Conservation (phyloP, 257 asterid genomes). For the Haberlea rhodopensis region DNA sequence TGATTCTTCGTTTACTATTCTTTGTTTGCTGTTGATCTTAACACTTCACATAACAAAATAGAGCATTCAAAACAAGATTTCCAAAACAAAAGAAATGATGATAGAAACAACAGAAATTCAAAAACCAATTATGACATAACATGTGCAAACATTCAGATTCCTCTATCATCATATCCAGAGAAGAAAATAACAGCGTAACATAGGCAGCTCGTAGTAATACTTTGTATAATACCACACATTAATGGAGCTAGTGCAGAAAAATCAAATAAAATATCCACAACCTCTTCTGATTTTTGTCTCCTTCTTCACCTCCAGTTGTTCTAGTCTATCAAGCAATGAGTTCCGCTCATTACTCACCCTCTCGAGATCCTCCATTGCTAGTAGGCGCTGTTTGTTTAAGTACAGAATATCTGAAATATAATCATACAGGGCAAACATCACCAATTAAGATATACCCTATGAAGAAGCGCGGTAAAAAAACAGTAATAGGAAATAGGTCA, state of each 20-base stretch:
- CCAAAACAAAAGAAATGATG: neutral
- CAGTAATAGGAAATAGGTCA: slow-evolving; percentile 14
- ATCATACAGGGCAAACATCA: slow-evolving; percentile 24
- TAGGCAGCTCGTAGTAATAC: neutral
- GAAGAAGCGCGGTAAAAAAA: slow-evolving; percentile 11
- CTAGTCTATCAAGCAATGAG: slow-evolving; percentile 47
- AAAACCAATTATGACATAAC: neutral
- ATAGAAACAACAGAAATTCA: neutral
- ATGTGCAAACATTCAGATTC: neutral
- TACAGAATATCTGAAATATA: slow-evolving; percentile 59
- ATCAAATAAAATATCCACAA: slow-evolving; percentile 26
- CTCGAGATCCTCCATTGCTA: slow-evolving; percentile 69
- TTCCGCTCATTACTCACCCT: slow-evolving; percentile 52
- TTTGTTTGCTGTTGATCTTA: too few species aligned
- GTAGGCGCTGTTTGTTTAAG: slow-evolving; percentile 68
- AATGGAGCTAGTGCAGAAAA: slow-evolving; percentile 16
- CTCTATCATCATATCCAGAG: neutral
- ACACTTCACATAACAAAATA: slow-evolving; percentile 4
- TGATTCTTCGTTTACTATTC: too few species aligned
- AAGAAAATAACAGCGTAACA: slow-evolving; percentile 4
- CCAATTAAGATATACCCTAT: slow-evolving; percentile 6
- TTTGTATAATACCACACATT: slow-evolving; percentile 14
- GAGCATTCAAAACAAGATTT: neutral
- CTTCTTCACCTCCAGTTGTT: slow-evolving; percentile 48
- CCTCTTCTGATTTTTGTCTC: slow-evolving; percentile 44